phyloP scores from a whole-genome alignment of 768 basidiomycete species.

The Glaciozyma martinii region DNA sequence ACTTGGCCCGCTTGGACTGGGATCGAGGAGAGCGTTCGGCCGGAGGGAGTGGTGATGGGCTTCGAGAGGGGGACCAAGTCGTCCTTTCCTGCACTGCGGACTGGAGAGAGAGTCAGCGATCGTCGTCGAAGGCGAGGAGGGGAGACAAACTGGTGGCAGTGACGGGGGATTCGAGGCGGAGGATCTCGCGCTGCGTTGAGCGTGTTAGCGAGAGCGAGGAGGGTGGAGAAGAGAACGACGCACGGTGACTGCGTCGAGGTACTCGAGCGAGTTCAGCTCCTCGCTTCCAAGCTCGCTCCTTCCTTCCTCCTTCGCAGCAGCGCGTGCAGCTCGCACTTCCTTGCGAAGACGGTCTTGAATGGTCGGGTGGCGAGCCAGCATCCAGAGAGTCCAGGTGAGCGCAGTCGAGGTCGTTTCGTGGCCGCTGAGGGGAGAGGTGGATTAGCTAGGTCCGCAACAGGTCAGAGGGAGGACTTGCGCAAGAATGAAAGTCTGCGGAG shows the following conservation, averaged over 20 bases:
- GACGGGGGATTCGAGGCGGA: slow-evolving; percentile 69
- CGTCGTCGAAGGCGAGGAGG: not conserved
- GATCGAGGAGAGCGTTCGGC: slow-evolving; percentile 34
- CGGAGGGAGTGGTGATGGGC: slow-evolving; percentile 4
- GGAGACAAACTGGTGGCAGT: slow-evolving; percentile 50
- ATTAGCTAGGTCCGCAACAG: not conserved
- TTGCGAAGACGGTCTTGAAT: slow-evolving; percentile 1
- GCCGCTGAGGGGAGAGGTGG: not conserved
- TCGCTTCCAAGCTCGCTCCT: not conserved
- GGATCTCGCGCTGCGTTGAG: slow-evolving; percentile 49
- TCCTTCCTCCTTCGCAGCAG: not conserved
- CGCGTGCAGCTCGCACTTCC: not conserved
- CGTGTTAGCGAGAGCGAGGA: too few species aligned
- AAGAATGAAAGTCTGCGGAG: not conserved
- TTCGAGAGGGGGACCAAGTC: slow-evolving; percentile 61
- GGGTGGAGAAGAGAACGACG: not conserved
- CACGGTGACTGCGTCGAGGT: slow-evolving; percentile 16
- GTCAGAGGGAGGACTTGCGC: not conserved
- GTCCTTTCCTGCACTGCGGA: slow-evolving; percentile 59
- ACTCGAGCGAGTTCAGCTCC: not conserved
- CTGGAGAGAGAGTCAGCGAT: slow-evolving; percentile 2
- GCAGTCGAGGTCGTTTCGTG: slow-evolving; percentile 12
- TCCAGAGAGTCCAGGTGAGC: slow-evolving; percentile 5
- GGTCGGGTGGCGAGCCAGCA: not conserved
- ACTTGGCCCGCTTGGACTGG: slow-evolving; percentile 48